Evolutionary conservation across 2,329 filamentous ascomycete species (phyloP).

Genomic region (Pyrenophora seminiperda): DNA sequence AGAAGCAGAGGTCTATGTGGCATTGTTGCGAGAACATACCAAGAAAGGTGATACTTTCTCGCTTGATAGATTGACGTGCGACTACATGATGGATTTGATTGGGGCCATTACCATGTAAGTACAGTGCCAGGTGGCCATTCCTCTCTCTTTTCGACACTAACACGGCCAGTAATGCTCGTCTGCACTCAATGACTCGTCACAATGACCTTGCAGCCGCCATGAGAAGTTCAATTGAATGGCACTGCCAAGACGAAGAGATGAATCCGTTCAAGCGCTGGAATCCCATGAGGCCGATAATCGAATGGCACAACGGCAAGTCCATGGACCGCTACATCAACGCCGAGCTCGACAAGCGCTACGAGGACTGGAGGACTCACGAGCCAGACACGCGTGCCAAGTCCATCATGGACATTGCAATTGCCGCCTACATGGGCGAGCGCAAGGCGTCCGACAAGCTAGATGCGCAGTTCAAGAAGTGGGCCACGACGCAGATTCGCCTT

Average conservation of each 20-base stretch:
- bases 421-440: conserved; percentile 15
- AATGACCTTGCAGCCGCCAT: conserved; percentile 14
- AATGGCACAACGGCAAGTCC: conserved; percentile 17
- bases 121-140: too few relatives aligned
- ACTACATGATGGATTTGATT: conserved; percentile 15
- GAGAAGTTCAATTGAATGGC: conserved; percentile 12
- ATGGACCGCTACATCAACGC: conserved; percentile 21
- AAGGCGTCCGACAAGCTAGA: conserved; percentile 18
- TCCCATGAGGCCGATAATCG: conserved; percentile 6
- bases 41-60: conserved; percentile 4
- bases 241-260: conserved; percentile 8
- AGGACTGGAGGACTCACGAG: conserved; percentile 9
- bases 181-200: conserved; percentile 20
- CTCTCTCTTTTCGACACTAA: not conserved
- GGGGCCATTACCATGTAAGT: conserved; percentile 4
- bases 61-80: conserved; percentile 5
- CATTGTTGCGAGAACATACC: conserved; percentile 2
- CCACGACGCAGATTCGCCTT: conserved; percentile 3
- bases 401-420: conserved; percentile 18
- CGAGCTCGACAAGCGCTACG: conserved; percentile 21
- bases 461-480: conserved; percentile 25
- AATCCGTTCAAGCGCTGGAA: conserved; percentile 19
- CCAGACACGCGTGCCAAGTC: conserved; percentile 7
- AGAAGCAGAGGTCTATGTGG: conserved; percentile 7
- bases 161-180: conserved; percentile 2